Evolutionary conservation across 2,329 filamentous ascomycete genomes (phyloP), one percentile per base, ranked within the genome.

Genomic region (Chrysosporium keratinophilum): DNA sequence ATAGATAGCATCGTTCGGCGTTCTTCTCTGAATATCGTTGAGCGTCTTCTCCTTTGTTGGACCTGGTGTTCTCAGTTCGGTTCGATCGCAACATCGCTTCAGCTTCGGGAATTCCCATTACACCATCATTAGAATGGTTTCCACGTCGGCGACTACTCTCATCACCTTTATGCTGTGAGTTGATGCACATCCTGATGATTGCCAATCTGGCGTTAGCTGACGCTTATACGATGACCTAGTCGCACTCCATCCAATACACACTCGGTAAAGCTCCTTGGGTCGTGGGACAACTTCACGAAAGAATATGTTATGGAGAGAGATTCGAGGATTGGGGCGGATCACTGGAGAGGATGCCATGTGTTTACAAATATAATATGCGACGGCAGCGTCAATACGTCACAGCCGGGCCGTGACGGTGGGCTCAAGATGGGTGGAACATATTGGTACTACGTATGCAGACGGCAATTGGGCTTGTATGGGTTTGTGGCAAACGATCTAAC

Each of bases 401-500:
- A 69, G 20, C 71, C 75, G 34, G 81, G 80, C 62, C 80, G 88
- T 62, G 80, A 80, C 61, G 89, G 89, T 55, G 90, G 86, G 50
- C 77, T 96, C 59, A 93, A 85, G 69, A 95, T 95, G 87, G 90
- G 90, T 43, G 82, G 85, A 56, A 93, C 85, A 14, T 96, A 96
- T 71, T 96, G 91, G 78, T 97, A 95, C 76, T 96, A 93, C 72
- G 88, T 94, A 75, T 72, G 86, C 77, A 43, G 46, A 35, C 46
- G 20, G 31, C 41, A 31, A 46, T 48, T 43, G 48, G 19, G 49
- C 31, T 35, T 54, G 15, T n/a, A 15, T 23, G 15, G 11, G 12
- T 42, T n/a, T 2, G 44, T 14, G 23, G n/a, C 15, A 43, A 45
- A 2, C 40, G 39, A 44, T 41, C 19, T 51, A 15, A 50, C 28